A percentile compares a stretch with the other conserved stretches of the same genome.
These are phyloP conservation scores for Cupressus sempervirens DNA, from an alignment of 75 land plant genomes.

Conservation along the genomic window DNA sequence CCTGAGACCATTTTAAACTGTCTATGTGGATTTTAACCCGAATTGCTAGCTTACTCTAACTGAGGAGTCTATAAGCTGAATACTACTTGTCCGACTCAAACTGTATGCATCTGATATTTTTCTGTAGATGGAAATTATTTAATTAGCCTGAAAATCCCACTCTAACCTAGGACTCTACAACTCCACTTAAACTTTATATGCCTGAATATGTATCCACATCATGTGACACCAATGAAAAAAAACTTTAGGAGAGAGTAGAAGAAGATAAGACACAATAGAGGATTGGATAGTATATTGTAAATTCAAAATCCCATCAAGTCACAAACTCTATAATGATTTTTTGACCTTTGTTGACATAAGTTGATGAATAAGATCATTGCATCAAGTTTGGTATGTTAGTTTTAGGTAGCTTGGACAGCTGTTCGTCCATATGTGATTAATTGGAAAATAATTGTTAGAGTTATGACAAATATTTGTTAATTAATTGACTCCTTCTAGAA, in stretches of 20 bases:
- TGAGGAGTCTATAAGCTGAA: neutral
- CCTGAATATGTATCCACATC: neutral
- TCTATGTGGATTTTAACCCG: too few relatives aligned
- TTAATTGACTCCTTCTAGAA: too few relatives aligned
- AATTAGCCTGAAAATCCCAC: neutral
- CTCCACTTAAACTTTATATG: too few relatives aligned
- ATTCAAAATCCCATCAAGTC: neutral
- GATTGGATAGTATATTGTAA: neutral
- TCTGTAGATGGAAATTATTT: too few relatives aligned
- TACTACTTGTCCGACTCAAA: neutral
- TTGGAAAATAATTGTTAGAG: too few relatives aligned
- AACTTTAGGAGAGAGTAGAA: neutral
- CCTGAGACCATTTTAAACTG: neutral
- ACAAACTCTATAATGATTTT: neutral
- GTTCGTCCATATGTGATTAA: too few relatives aligned
- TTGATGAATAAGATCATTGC: neutral
- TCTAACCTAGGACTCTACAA: neutral
- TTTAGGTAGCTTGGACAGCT: too few relatives aligned
- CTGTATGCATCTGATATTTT: too few relatives aligned
- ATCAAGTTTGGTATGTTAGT: neutral
- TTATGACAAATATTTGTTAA: too few relatives aligned
- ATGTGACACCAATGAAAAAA: neutral
- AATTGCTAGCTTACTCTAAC: neutral
- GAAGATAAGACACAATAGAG: neutral
- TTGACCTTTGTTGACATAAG: neutral